These are phyloP conservation scores for Pseudonitzschia delicatissima DNA, from an alignment of 108 stramenopile genomes.

Conservation along the genomic window DNA sequence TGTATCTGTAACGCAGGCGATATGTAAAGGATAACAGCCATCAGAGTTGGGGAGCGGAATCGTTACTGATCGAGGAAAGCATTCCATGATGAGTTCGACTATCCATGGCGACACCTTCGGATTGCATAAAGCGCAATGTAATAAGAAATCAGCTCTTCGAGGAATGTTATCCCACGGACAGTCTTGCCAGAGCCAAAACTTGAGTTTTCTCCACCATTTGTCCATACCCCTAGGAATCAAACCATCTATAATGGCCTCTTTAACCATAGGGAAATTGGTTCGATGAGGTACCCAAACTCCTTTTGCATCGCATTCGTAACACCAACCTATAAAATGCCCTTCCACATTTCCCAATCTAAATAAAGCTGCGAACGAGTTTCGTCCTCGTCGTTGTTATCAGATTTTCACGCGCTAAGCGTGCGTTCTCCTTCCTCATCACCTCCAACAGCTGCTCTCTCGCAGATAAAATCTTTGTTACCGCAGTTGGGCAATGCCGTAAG, in stretches of 20 bases:
- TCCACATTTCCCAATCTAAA: slow-evolving; percentile 28
- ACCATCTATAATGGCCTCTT: slow-evolving; percentile 39
- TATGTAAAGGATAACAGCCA: slow-evolving; percentile 37
- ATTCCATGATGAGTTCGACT: slow-evolving; percentile 31
- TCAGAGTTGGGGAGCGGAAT: slow-evolving; percentile 30
- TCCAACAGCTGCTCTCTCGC: neutral
- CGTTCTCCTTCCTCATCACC: neutral
- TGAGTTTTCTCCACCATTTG: slow-evolving; percentile 36
- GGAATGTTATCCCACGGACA: slow-evolving; percentile 36
- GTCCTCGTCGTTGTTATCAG: slow-evolving; percentile 9
- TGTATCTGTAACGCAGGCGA: slow-evolving; percentile 27
- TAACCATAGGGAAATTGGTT: slow-evolving; percentile 26
- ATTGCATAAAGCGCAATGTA: slow-evolving; percentile 34
- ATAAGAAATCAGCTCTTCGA: slow-evolving; percentile 28
- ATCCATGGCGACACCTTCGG: slow-evolving; percentile 33
- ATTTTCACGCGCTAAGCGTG: neutral
- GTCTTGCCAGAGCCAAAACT: slow-evolving; percentile 39
- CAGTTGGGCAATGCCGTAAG: slow-evolving; percentile 17
- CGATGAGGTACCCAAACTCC: slow-evolving; percentile 32
- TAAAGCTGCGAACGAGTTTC: slow-evolving; percentile 19
- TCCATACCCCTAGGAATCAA: slow-evolving; percentile 31
- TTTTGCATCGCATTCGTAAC: slow-evolving; percentile 26
- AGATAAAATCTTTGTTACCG: slow-evolving; percentile 1
- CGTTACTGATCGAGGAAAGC: slow-evolving; percentile 33
- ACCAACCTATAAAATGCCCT: slow-evolving; percentile 35